Conservation (phyloP, 2,329 filamentous ascomycete species). For the Cordyceps militaris region DNA sequence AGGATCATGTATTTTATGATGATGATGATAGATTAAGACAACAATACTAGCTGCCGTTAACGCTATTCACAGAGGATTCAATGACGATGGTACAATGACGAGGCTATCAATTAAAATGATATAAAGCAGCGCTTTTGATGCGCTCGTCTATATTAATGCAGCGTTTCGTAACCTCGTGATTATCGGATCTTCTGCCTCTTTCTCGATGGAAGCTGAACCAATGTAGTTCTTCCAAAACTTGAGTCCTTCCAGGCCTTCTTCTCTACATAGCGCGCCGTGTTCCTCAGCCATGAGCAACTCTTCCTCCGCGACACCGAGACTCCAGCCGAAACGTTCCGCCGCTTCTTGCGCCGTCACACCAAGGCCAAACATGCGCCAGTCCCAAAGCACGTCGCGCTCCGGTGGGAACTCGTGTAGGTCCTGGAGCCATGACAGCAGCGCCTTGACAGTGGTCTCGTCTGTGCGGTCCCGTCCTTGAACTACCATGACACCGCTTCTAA, state of each 20-base stretch:
- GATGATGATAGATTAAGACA: neutral
- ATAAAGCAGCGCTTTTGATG: neutral
- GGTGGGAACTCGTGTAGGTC: slow-evolving; percentile 62
- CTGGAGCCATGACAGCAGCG: slow-evolving; percentile 69
- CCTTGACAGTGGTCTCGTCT: slow-evolving; percentile 79
- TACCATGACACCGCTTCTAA: slow-evolving; percentile 90
- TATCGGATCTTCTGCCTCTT: slow-evolving; percentile 5
- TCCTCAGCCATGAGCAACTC: slow-evolving; percentile 98
- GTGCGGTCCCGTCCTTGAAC: slow-evolving; percentile 84
- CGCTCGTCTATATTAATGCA: slow-evolving; percentile 9
- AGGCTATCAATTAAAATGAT: neutral
- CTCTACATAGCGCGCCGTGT: slow-evolving; percentile 75
- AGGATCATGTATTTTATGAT: neutral
- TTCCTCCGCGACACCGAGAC: slow-evolving; percentile 88
- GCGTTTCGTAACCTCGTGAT: slow-evolving; percentile 1
- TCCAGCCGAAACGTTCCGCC: slow-evolving; percentile 91
- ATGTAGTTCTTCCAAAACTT: slow-evolving; percentile 87
- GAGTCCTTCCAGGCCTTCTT: slow-evolving; percentile 84
- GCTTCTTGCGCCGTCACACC: slow-evolving; percentile 86
- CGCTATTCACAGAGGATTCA: neutral
- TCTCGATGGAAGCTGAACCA: slow-evolving; percentile 24
- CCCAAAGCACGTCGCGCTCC: slow-evolving; percentile 60
- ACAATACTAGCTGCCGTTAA: neutral
- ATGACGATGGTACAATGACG: neutral
- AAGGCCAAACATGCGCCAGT: slow-evolving; percentile 70